Evolutionary conservation across 139 green algal genomes (phyloP), one percentile per base, ranked within the genome.

Genomic region (Auxenochlorella protothecoides): DNA sequence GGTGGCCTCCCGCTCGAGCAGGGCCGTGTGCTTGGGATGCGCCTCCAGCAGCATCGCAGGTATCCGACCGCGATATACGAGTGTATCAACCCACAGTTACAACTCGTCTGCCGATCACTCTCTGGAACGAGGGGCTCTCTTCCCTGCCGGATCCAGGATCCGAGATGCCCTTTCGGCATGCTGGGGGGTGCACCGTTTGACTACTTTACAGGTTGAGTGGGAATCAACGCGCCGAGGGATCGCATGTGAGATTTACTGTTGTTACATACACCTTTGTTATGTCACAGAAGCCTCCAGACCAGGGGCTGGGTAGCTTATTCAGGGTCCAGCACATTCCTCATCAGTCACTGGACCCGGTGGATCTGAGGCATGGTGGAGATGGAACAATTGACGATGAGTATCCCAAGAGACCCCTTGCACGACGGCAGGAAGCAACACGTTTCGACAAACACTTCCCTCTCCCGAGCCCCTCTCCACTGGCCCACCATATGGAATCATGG

Each of bases 401-500:
- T 62, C 9, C 57, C 62, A n/a, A 16, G 15, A 71, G 53, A 11
- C 2, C 62, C 27, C 27, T 1, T 44, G 27, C 27, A 0, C 27
- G 27, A 44, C 27, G 1, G 1, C 27, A 44, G 0, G 27, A 44
- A 44, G 1, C 27, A 44, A 44, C 27, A 44, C 27, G 27, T 44
- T 44, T 44, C 27, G 27, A 44, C 27, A 44, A 44, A 1, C 27
- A 44, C 27, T 44, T 44, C 27, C 27, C 27, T 44, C 27, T 44
- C 27, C 27, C 27, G 27, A 44, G 27, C 27, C 27, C 27, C 27
- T 44, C 27, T 44, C 27, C 27, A 44, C 27, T 44, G 27, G 27
- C 6, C 16, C 15, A 69, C 89, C 88, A 59, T 92, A 93, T 2
- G 85, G 82, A 54, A 95, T 92, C 54, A 93, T 72, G 44, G 79